Conservation (phyloP, 2,329 filamentous ascomycete species). For the Corniculantispora saksenae region DNA sequence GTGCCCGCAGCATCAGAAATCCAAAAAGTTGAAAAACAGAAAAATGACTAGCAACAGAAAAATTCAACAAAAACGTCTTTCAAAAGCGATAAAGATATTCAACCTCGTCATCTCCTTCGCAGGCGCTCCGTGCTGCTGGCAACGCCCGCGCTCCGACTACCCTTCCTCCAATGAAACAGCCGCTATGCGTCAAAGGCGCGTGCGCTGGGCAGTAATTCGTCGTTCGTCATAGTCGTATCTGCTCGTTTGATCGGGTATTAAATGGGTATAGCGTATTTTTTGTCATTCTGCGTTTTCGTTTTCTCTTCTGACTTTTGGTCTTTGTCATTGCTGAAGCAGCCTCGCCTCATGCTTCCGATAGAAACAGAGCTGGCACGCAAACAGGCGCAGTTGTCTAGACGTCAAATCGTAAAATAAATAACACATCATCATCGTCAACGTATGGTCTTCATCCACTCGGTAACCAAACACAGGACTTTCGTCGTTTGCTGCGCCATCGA, state of each 20-base stretch:
- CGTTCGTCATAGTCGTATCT: conserved; percentile 36
- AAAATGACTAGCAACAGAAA: conserved; percentile 21
- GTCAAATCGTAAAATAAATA: conserved; percentile 45
- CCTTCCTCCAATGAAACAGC: conserved; percentile 25
- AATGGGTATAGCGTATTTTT: conserved; percentile 37
- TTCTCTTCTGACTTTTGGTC: conserved; percentile 13
- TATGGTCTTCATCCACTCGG: conserved; percentile 33
- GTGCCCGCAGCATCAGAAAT: background rate
- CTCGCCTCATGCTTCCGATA: background rate
- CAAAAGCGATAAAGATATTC: conserved; percentile 12
- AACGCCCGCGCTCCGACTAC: conserved; percentile 23
- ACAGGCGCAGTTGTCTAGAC: conserved; percentile 40
- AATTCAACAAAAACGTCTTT: conserved; percentile 2
- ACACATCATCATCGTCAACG: conserved; percentile 46
- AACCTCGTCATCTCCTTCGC: conserved; percentile 10
- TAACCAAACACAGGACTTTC: background rate
- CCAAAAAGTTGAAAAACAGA: conserved; percentile 21
- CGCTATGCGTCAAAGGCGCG: conserved; percentile 15
- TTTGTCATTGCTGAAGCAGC: conserved; percentile 17
- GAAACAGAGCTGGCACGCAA: background rate
- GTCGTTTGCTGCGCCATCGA: conserved; percentile 16
- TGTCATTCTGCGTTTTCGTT: conserved; percentile 15
- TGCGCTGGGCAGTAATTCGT: conserved; percentile 22
- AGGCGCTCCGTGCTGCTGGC: background rate
- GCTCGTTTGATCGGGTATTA: conserved; percentile 41